Base-by-base conservation (phyloP, 129 eudicot species). In the Tanacetum coccineum region DNA sequence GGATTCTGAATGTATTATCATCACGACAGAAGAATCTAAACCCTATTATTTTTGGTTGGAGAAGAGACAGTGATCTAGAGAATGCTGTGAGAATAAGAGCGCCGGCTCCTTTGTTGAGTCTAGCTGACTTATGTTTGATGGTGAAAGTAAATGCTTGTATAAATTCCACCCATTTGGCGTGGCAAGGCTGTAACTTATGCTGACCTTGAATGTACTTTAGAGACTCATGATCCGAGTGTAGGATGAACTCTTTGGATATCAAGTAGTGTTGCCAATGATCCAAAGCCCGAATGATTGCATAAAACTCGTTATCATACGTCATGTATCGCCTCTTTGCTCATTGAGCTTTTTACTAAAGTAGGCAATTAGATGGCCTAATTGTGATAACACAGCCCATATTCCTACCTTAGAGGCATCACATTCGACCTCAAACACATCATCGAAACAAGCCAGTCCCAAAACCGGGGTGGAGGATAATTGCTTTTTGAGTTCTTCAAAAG, bases 391-490 rank as follows among this genome's bases (percentile, higher is more conserved):
- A 13, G 45, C 64, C 2, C 64, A 19, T 25, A 59, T 59, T 59
- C 64, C 64, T 9, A 59, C 45, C 20, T 42, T 42, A 8, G 20
- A 28, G 12, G 64, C 64, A 28, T 59, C 64, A 59, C 64, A 59
- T 59, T 59, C 64, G 6, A 59, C 64, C 10, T 59, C 45, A n/a
- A 26, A 59, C 5, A 26, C 45, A 0, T 59, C 46, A 1, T 59
- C 26, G 2, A 59, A 59, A 26, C 20, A 26, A 3, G 64, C 18
- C 4, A 59, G 45, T 0, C 44, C 64, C 2, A 59, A 6, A 1
- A 59, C 45, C 0, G 45, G 45, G 0, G 64, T 30, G 10, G 46
- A 26, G 9, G 64, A 26, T 13, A 59, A 4, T 13, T 28, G 46
- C 6, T 14, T 22, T 2, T 22, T 22, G 25, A 22, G 25, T 22